A percentile compares a stretch with the other conserved stretches of the same genome.
Conservation (phyloP, 805 yeast species). For the Saccharomyces jurei region DNA sequence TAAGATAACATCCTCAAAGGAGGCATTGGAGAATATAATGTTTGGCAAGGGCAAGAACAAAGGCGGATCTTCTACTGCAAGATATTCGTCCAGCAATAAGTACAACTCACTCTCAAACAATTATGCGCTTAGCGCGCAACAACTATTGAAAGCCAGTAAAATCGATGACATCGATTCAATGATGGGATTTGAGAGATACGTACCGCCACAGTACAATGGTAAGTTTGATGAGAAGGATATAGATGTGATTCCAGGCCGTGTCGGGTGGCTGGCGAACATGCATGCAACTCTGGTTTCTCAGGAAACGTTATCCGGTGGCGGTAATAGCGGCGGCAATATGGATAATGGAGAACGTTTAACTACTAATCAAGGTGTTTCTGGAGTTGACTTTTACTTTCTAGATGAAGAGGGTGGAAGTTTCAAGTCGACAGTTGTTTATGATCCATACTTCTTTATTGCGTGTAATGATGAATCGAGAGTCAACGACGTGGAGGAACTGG, state of each 20-base stretch:
- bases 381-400: constrained; percentile 87
- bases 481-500: constrained; percentile 76
- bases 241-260: constrained; percentile 21
- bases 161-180: constrained; percentile 63
- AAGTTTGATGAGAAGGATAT: constrained; percentile 9
- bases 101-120: constrained; percentile 14
- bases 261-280: constrained; percentile 92
- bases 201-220: constrained; percentile 46
- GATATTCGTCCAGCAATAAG: constrained; percentile 7
- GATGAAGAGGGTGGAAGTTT: constrained; percentile 97
- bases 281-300: constrained; percentile 72
- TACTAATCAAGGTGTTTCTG: constrained; percentile 56
- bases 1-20: background rate
- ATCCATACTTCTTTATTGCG: constrained; percentile 77
- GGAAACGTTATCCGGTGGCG: constrained; percentile 24
- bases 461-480: constrained; percentile 38
- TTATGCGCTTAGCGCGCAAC: constrained; percentile 28
- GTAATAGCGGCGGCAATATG: constrained; percentile 6
- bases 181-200: constrained; percentile 87
- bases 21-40: background rate
- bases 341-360: constrained; percentile 6
- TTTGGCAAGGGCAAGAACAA: constrained; percentile 23
- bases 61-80: constrained; percentile 14
- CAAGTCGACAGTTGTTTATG: constrained; percentile 72
- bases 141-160: constrained; percentile 46